Base-by-base conservation (phyloP, 2,329 filamentous ascomycete genomes). In the Exophiala xenobiotica region DNA sequence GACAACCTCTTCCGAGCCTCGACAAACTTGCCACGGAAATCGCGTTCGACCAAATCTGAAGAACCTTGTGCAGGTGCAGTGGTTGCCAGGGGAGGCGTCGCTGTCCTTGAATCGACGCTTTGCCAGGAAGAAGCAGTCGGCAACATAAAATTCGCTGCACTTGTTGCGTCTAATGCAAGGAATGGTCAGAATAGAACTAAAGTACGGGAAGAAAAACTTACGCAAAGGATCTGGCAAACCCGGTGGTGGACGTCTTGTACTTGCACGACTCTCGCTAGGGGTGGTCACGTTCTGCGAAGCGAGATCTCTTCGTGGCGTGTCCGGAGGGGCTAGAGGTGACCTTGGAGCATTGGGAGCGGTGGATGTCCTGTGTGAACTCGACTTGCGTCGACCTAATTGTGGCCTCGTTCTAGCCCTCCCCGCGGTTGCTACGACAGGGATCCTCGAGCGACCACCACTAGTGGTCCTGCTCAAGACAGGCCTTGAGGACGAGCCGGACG, bases 11-110 rank as follows among this genome's bases (percentile, higher is more conserved):
- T 58, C 41, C 59, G 59, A 4, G 46, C 62, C 54, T 72, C 66
- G 5, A 64, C 65, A 47, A 72, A 73, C 22, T 62, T 64, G 5
- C 61, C 53, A 3, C 70, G 67, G 51, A 73, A 73, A 40, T 67
- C 64, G 23, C 63, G 66, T 12, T 68, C 65, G 8, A 72, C 68
- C 2, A 73, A 63, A n/a, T 49, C 46, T 12, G 39, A 35, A 8
- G n/a, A 63, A 53, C 18, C 40, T 39, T 3, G 46, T 31, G 2
- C 57, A 50, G 23, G 56, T 51, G 46, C 58, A 43, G 38, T 47
- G 18, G 44, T 37, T 12, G 42, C 40, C 23, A 50, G 12, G 4
- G 16, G 24, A 18, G 31, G 44, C 9, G 45, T 31, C 11, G 56
- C 54, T 11, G 45, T 31, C 5, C 45, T 20, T n/a, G 55, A 58